Evolutionary conservation across 192 early-diverging fungal species (phyloP), one percentile per base, ranked within the genome.

Genomic region (Pilobolus umbonatus): DNA sequence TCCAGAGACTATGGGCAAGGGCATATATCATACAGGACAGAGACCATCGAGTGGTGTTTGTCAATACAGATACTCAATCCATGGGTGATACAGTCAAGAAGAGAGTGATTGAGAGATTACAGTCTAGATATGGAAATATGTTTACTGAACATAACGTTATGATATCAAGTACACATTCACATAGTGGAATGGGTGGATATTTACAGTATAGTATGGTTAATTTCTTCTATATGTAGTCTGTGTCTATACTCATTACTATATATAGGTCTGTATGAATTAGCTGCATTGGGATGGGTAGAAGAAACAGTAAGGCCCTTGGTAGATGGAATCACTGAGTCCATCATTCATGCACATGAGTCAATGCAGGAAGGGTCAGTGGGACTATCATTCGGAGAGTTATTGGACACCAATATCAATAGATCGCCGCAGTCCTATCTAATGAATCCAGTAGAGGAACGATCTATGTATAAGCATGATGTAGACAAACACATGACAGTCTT

Each of bases 51-150:
- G 14, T 65, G 31, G 58, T 50, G 1, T 66, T 65, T 51, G 63
- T 65, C 26, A 67, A 67, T 39, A 67, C 58, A 1, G 65, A 67
- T 47, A 60, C 65, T 11, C 65, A 67, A 48, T 67, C 65, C 32
- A 55, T 67, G 42, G 58, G 65, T 12, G 58, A 67, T 14, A 54
- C 61, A 2, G 39, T 67, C 8, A 60, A 61, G 19, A 51, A 60
- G 22, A 19, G 58, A 31, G 65, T 67, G 10, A 34, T 67, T 2
- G 26, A 60, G 31, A 12, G 30, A 11, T 39, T 67, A 14, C 19
- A 38, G 24, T 21, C 1, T 0, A 36, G n/a, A 0, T 53, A 36
- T 22, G 58, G 52, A 4, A 35, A 51, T 34, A 44, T 67, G 6
- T 67, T 61, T 42, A 55, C 48, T 2, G 61, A 49, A 11, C 30